Evolutionary conservation across 1,139 yeast genomes (phyloP).

Genomic region (Yamadazyma friedrichii): DNA sequence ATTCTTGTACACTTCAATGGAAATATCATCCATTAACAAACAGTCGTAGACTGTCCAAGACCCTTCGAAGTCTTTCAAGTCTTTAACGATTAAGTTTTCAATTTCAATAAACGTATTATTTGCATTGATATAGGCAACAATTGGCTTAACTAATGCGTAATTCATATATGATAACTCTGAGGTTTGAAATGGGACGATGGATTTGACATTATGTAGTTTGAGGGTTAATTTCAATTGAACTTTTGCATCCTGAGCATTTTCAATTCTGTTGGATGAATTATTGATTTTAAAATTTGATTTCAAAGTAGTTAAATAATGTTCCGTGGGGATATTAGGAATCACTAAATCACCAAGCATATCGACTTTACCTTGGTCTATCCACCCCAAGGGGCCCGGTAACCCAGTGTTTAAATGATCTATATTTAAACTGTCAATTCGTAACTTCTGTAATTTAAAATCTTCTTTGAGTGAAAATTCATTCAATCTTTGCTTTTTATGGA

Average conservation of each 20-base stretch:
- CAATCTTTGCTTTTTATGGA: conserved; percentile 71
- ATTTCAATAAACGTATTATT: conserved; percentile 87
- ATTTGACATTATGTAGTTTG: conserved; percentile 79
- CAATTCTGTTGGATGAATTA: background rate
- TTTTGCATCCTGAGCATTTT: conserved; percentile 17
- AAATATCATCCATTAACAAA: conserved; percentile 84
- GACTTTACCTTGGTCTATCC: conserved; percentile 90
- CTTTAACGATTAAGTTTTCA: conserved; percentile 79
- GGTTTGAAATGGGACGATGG: conserved; percentile 83
- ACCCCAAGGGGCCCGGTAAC: conserved; percentile 90
- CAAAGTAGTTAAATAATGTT: conserved; percentile 10
- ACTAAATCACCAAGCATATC: conserved; percentile 90
- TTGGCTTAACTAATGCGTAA: conserved; percentile 88
- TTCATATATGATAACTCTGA: conserved; percentile 84
- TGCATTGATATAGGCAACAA: conserved; percentile 92
- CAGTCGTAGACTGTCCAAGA: conserved; percentile 96
- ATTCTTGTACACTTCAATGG: conserved; percentile 86
- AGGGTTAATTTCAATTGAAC: conserved; percentile 66
- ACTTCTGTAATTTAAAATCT: conserved; percentile 57
- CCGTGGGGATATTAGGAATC: conserved; percentile 64
- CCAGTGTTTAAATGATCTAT: conserved; percentile 90
- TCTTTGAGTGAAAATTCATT: conserved; percentile 45
- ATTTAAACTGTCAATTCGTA: conserved; percentile 79
- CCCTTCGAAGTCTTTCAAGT: conserved; percentile 82
- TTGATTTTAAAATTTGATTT: conserved; percentile 5